Percentiles rank a stretch among this genome's conserved stretches.
Evolutionary conservation across 1,284 basidiomycete species (phyloP).

Genomic region (Naganishia cerealis): DNA sequence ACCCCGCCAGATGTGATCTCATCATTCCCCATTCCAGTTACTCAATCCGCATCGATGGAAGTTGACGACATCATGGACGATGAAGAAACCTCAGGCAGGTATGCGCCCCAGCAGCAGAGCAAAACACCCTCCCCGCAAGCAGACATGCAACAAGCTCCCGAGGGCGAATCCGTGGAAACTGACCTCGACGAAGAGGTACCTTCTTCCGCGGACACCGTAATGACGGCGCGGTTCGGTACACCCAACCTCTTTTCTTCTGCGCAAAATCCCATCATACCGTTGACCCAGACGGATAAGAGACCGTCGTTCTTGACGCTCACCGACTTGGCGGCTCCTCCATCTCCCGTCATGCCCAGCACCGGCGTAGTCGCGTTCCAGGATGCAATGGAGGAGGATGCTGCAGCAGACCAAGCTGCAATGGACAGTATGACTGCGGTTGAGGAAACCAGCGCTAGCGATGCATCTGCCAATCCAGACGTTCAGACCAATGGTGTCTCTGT

Average conservation of each 20-base stretch:
- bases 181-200: not conserved
- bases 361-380: slow-evolving; percentile 19
- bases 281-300: not conserved
- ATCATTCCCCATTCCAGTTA: not conserved
- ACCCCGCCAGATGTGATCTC: slow-evolving; percentile 9
- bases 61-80: slow-evolving; percentile 1
- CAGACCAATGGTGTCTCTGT: not conserved
- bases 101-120: not conserved
- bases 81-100: not conserved
- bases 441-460: not conserved
- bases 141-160: not conserved
- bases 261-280: slow-evolving; percentile 14
- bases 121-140: slow-evolving; percentile 4
- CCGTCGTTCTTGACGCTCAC: not conserved
- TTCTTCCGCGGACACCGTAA: not conserved
- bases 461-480: not conserved
- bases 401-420: slow-evolving; percentile 24
- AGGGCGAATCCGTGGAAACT: not conserved
- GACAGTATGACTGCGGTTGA: slow-evolving; percentile 7
- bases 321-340: slow-evolving; percentile 20
- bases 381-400: slow-evolving; percentile 26
- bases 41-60: slow-evolving; percentile 2
- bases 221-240: slow-evolving; percentile 1
- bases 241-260: slow-evolving; percentile 10
- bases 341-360: slow-evolving; percentile 24